Evolutionary conservation across 2,329 filamentous ascomycete species (phyloP).

Genomic region (Ascochyta fabae): DNA sequence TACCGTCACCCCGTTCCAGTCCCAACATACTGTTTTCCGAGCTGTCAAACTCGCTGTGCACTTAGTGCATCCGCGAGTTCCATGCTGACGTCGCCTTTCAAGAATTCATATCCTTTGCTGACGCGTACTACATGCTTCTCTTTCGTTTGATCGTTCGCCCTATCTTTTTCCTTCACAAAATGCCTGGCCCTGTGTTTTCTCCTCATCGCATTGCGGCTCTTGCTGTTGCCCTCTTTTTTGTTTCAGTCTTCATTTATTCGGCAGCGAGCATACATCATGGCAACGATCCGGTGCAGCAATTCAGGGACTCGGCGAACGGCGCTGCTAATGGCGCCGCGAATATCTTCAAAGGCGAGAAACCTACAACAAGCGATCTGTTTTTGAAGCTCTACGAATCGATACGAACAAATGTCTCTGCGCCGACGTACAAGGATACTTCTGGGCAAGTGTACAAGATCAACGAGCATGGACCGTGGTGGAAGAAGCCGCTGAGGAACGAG

Average conservation of each 20-base stretch:
- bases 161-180: background rate
- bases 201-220: constrained; percentile 5
- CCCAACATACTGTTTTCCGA: constrained; percentile 1
- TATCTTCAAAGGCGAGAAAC: constrained; percentile 19
- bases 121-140: background rate
- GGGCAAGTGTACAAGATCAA: constrained; percentile 20
- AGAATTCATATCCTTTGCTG: background rate
- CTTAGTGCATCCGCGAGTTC: constrained; percentile 6
- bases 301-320: constrained; percentile 22
- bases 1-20: background rate
- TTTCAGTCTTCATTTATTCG: constrained; percentile 20
- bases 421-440: constrained; percentile 17
- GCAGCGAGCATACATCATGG: constrained; percentile 17
- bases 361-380: constrained; percentile 17
- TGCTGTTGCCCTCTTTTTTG: constrained; percentile 9
- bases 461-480: constrained; percentile 32
- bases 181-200: constrained; percentile 6
- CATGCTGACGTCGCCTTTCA: background rate
- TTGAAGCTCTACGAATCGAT: constrained; percentile 20
- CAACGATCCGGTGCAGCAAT: constrained; percentile 15
- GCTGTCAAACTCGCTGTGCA: background rate
- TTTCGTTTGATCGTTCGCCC: background rate
- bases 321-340: constrained; percentile 14
- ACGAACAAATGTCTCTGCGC: constrained; percentile 15
- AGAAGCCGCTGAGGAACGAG: constrained; percentile 28